Base-by-base conservation (phyloP, 2,329 filamentous ascomycete genomes). In the Amauroascus verrucosus region DNA sequence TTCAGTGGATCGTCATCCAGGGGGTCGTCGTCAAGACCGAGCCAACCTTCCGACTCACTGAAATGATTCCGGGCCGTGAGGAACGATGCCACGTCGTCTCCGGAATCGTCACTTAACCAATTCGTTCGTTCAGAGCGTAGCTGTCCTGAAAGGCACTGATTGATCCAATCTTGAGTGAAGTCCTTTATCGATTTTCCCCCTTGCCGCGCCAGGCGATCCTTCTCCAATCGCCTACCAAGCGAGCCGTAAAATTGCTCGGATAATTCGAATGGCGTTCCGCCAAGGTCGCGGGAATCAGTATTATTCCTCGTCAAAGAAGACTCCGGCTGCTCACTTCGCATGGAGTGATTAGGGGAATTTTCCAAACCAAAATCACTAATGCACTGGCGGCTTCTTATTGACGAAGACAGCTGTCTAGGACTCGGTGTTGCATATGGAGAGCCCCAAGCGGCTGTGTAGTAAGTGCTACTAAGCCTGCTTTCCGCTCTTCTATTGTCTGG, bases 101-200 rank as follows among this genome's bases (percentile, higher is more conserved):
- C 80, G 22, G 80, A 79, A 57, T 83, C 79, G 77, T 94, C 88
- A 66, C 87, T 94, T 60, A 89, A 77, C 88, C 88, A 95, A 69
- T 88, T 84, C 57, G 81, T 82, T 59, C 81, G 80, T 65, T 93
- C 86, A 30, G 78, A 80, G 60, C 82, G 78, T 59, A 77, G 77
- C 60, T 84, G 81, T 58, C 80, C 79, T n/a, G 83, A 79, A n/a
- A 87, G 83, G 64, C 90, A 88, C 57, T 87, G 85, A 56, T 86
- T 84, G 60, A 93, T 88, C 87, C 87, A 91, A 73, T 89, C 85
- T 67, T 90, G 85, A 0, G 85, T 88, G 51, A 90, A 77, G 55
- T 84, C 82, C 58, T 67, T 65, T 54, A 70, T 70, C 1, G 70
- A 67, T 47, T 66, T 68, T 26, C 63, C 66, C 54, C 58, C 62